These are phyloP conservation scores for Diaporthe caulivora DNA, from an alignment of 2,329 filamentous ascomycete species.

Conservation along the genomic window DNA sequence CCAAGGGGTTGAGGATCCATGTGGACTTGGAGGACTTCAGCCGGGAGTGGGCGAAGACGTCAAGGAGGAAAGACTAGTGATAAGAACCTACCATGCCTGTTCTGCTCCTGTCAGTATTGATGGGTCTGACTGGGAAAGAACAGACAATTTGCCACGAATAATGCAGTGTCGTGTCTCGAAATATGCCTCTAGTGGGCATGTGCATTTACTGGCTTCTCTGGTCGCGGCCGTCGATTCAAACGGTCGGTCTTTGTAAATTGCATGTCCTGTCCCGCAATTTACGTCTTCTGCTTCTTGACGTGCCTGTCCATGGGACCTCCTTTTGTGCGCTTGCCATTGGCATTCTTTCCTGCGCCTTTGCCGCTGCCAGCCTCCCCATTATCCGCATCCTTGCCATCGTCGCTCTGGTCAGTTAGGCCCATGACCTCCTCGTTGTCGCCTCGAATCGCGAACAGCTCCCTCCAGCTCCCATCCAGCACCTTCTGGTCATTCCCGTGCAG, in stretches of 20 bases:
- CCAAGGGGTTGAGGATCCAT: slow-evolving; percentile 64
- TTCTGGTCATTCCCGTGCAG: slow-evolving; percentile 73
- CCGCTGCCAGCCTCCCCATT: slow-evolving; percentile 45
- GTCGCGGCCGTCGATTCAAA: too few relatives aligned
- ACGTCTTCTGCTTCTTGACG: slow-evolving; percentile 47
- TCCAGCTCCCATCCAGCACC: slow-evolving; percentile 72
- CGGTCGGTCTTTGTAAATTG: too few relatives aligned
- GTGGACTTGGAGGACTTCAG: slow-evolving; percentile 65
- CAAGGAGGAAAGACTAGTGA: background rate
- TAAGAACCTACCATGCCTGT: background rate
- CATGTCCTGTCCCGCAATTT: background rate
- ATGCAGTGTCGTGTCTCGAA: too few relatives aligned
- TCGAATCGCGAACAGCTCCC: slow-evolving; percentile 56
- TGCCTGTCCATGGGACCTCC: slow-evolving; percentile 50
- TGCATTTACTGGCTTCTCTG: too few relatives aligned
- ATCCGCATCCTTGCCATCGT: slow-evolving; percentile 51
- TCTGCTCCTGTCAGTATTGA: background rate
- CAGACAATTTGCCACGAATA: too few relatives aligned
- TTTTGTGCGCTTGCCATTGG: slow-evolving; percentile 42
- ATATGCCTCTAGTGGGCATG: too few relatives aligned
- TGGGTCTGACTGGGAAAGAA: too few relatives aligned
- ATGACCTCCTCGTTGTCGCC: slow-evolving; percentile 55
- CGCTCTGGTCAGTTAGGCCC: slow-evolving; percentile 49
- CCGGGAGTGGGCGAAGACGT: slow-evolving; percentile 47
- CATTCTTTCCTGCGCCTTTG: slow-evolving; percentile 38